Conservation (phyloP, 306 rosid genomes). For the Begonia masoniana region DNA sequence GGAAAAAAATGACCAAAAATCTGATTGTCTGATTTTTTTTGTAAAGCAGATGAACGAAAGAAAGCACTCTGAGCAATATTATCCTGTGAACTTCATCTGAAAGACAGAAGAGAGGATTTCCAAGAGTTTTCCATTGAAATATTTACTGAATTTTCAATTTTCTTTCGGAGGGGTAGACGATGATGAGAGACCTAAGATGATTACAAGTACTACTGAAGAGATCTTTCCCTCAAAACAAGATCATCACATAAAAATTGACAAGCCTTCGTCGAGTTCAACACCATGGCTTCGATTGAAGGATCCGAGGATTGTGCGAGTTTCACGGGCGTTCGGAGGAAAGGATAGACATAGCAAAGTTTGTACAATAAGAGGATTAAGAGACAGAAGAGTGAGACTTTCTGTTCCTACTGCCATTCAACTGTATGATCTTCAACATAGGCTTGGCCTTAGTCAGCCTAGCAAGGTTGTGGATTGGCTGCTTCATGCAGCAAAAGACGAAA, state of each 20-base stretch:
- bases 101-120: too few species aligned
- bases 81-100: too few species aligned
- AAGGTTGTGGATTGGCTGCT: slow-evolving; percentile 94
- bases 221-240: slow-evolving; percentile 26
- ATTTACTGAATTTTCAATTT: too few species aligned
- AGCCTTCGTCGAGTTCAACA: slow-evolving; percentile 21
- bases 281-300: slow-evolving; percentile 75
- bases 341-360: slow-evolving; percentile 78
- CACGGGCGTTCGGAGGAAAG: slow-evolving; percentile 78
- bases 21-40: too few species aligned
- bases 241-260: slow-evolving; percentile 20
- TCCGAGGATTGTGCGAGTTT: slow-evolving; percentile 81
- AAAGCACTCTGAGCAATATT: too few species aligned
- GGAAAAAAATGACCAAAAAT: neutral
- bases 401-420: slow-evolving; percentile 78
- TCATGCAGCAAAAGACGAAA: slow-evolving; percentile 64
- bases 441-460: slow-evolving; percentile 85
- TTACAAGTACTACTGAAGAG: slow-evolving; percentile 25
- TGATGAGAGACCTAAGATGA: slow-evolving; percentile 50
- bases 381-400: slow-evolving; percentile 68
- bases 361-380: slow-evolving; percentile 69
- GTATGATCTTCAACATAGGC: slow-evolving; percentile 83
- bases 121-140: neutral
- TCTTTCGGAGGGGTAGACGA: neutral
- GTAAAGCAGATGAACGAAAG: too few species aligned